Percentiles rank a stretch among this genome's conserved stretches.
Evolutionary conservation across 1,284 basidiomycete species (phyloP).

Genomic region (Austropuccinia psidii): DNA sequence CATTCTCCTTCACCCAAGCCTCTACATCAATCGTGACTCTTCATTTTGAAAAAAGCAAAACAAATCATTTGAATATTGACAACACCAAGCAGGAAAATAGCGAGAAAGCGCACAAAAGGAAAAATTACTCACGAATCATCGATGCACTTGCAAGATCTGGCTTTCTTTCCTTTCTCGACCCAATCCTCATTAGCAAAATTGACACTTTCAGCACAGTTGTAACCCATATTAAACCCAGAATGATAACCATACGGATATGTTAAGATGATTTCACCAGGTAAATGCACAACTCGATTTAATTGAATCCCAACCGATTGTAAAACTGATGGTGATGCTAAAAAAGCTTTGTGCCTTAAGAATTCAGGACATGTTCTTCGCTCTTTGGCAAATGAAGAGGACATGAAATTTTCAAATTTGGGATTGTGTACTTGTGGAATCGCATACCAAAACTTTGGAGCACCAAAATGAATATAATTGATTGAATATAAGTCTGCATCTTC

Average conservation of each 20-base stretch:
- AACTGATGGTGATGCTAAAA: slow-evolving; percentile 78
- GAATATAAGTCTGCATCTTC: slow-evolving; percentile 83
- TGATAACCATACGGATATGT: slow-evolving; percentile 81
- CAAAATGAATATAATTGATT: slow-evolving; percentile 99
- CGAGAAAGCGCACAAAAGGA: neutral
- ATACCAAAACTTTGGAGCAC: slow-evolving; percentile 94
- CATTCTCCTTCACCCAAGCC: slow-evolving; percentile 49
- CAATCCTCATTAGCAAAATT: slow-evolving; percentile 96
- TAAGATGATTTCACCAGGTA: slow-evolving; percentile 86
- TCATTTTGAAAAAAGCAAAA: neutral
- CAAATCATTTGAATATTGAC: no score
- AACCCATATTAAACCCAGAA: slow-evolving; percentile 91
- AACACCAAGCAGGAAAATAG: neutral
- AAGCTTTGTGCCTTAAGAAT: slow-evolving; percentile 94
- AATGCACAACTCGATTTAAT: slow-evolving; percentile 81
- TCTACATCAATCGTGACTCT: slow-evolving; percentile 89
- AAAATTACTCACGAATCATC: slow-evolving; percentile 60
- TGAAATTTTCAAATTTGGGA: slow-evolving; percentile 65
- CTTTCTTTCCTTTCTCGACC: slow-evolving; percentile 77
- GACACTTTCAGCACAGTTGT: slow-evolving; percentile 96
- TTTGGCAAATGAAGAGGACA: slow-evolving; percentile 79
- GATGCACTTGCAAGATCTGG: slow-evolving; percentile 74
- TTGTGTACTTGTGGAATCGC: slow-evolving; percentile 80
- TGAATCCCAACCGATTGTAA: slow-evolving; percentile 71
- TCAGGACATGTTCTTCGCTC: slow-evolving; percentile 78